Evolutionary conservation across 768 basidiomycete species (phyloP).

Genomic region (Hydnum rufescens): DNA sequence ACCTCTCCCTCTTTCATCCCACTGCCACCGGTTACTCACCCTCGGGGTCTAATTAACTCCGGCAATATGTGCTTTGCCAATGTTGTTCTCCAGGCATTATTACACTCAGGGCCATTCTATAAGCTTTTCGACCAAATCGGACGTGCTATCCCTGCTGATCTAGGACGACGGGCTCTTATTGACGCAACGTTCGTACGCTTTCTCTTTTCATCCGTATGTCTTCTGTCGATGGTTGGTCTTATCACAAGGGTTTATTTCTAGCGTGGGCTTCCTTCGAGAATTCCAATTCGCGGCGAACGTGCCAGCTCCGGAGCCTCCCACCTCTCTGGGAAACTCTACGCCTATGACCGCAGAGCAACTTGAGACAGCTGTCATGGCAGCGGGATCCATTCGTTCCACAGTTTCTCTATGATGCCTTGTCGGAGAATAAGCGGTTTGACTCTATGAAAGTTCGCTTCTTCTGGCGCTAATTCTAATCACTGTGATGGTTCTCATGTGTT

Average conservation of each 20-base stretch:
- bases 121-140: conserved; percentile 55
- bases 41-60: conserved; percentile 76
- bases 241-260: conserved; percentile 12
- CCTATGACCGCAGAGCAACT: conserved; percentile 2
- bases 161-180: conserved; percentile 20
- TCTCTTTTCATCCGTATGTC: neutral
- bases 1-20: conserved; percentile 52
- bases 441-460: conserved; percentile 55
- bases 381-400: conserved; percentile 64
- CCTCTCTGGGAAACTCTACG: conserved; percentile 2
- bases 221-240: too few relatives aligned
- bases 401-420: conserved; percentile 80
- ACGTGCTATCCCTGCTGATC: conserved; percentile 26
- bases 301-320: neutral
- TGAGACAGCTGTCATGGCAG: conserved; percentile 12
- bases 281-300: conserved; percentile 23
- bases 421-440: conserved; percentile 84
- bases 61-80: conserved; percentile 99
- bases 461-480: neutral
- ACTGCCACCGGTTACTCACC: conserved; percentile 27
- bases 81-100: conserved; percentile 73
- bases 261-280: conserved; percentile 57
- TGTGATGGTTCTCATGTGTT: neutral
- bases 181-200: conserved; percentile 25
- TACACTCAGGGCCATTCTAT: conserved; percentile 79